Evolutionary conservation across 495 filamentous ascomycete species (phyloP).

Genomic region (Neurospora sp.): DNA sequence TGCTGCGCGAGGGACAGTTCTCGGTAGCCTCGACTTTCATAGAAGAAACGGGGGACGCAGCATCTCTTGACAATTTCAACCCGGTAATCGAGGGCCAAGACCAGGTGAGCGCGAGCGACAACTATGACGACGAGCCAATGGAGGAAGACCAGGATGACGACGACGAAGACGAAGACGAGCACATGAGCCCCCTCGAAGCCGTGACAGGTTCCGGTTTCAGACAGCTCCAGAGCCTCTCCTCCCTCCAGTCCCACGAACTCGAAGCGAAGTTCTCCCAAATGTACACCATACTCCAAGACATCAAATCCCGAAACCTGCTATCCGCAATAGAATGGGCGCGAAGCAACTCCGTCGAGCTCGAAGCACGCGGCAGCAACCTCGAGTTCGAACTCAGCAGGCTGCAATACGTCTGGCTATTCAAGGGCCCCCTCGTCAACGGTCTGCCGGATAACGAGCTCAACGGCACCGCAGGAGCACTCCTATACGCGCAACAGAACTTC

Average conservation of each 20-base stretch:
- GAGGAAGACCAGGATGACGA: conserved; percentile 14
- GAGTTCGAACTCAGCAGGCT: conserved; percentile 88
- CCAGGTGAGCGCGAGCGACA: not conserved
- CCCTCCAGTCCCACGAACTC: conserved; percentile 56
- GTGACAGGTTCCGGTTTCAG: not conserved
- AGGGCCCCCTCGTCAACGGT: conserved; percentile 33
- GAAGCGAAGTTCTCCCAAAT: conserved; percentile 73
- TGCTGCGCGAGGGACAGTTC: conserved; percentile 91
- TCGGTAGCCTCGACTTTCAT: conserved; percentile 74
- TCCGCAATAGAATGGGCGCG: conserved; percentile 85
- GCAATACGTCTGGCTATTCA: conserved; percentile 78
- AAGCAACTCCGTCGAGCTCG: conserved; percentile 55
- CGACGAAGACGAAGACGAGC: conserved; percentile 1
- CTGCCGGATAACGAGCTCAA: conserved; percentile 33
- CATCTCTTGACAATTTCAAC: conserved; percentile 14
- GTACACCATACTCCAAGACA: conserved; percentile 75
- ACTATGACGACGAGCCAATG: conserved; percentile 14
- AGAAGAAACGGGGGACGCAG: conserved; percentile 40
- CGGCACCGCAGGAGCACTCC: conserved; percentile 44
- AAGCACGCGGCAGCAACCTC: conserved; percentile 77
- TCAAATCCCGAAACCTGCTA: conserved; percentile 60
- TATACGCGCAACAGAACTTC: conserved; percentile 63
- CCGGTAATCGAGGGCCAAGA: conserved; percentile 16
- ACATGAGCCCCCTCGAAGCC: not conserved
- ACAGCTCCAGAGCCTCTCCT: conserved; percentile 35